Evolutionary conservation across 2,329 filamentous ascomycete genomes (phyloP), one percentile per base, ranked within the genome.

Genomic region (Ophiostoma tasmaniense): DNA sequence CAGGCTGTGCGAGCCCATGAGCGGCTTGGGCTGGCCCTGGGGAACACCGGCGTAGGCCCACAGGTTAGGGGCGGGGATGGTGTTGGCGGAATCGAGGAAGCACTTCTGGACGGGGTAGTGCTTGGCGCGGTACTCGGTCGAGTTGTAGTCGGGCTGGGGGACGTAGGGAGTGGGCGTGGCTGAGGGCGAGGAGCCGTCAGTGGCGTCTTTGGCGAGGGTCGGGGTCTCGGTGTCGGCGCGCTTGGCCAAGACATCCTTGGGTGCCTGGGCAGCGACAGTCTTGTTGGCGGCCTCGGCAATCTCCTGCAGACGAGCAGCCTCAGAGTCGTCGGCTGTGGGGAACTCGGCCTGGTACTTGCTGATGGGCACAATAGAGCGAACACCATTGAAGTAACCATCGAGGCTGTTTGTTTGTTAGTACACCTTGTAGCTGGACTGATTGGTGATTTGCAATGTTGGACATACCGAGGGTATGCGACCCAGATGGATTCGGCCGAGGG

Each of bases 341-440:
- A 92, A 96, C 76, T 96, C 92, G 0, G 91, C 85, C 17, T 84
- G 80, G 72, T 93, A 90, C 8, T 88, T 80, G 10, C 82, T 79
- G 65, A 85, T 81, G 33, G 84, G 80, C 1, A 93, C 87, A 69
- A 97, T 77, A 0, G 87, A 86, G 73, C 89, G 86, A 68, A 97
- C 82, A 5, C 93, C 93, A 55, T 90, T 88, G 77, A 91, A 92
- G 76, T 94, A 97, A 62, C 90, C 85, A 73, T 89, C 87, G 68
- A 97, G 87, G 74, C 94, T 96, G 72, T 22, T 14, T 66, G 50
- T 10, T 30, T 28, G 30, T 37, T 1, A 17, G 11, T 30, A n/a
- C n/a, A n/a, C n/a, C n/a, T n/a, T n/a, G n/a, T n/a, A n/a, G n/a
- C n/a, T n/a, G n/a, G n/a, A n/a, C n/a, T n/a, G n/a, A n/a, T n/a